A percentile compares a stretch with the other conserved stretches of the same genome.
Evolutionary conservation across 116 monocot species (phyloP).

Genomic region (Cymodocea nodosa): DNA sequence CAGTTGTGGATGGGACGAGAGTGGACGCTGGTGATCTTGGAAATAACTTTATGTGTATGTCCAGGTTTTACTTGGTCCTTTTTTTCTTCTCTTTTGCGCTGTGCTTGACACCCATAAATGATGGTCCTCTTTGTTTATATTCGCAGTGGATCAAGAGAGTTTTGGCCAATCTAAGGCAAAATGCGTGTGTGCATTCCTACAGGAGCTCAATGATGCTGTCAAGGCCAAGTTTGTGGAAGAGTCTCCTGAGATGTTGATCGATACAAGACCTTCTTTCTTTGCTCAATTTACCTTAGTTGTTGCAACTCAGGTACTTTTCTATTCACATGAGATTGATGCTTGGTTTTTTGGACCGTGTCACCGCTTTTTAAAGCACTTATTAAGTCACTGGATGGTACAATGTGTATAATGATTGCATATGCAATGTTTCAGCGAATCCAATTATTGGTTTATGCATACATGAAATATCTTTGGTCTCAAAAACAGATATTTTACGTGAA

Average conservation of each 20-base stretch:
- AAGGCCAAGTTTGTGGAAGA: constrained; percentile 91
- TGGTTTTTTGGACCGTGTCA: neutral
- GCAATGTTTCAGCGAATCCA: too few relatives aligned
- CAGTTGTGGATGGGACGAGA: constrained; percentile 79
- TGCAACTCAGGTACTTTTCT: constrained; percentile 60
- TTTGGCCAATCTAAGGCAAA: constrained; percentile 85
- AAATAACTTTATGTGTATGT: constrained; percentile 80
- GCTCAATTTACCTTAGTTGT: constrained; percentile 68
- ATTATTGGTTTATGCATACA: too few relatives aligned
- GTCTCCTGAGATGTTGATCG: constrained; percentile 61
- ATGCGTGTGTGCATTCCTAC: constrained; percentile 72
- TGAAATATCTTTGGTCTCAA: too few relatives aligned
- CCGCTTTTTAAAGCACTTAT: too few relatives aligned
- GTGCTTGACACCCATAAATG: neutral
- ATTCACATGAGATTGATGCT: neutral
- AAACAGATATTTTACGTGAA: too few relatives aligned
- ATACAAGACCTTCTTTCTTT: constrained; percentile 80
- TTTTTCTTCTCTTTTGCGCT: neutral
- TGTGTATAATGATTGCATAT: too few relatives aligned
- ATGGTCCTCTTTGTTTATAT: constrained; percentile 1
- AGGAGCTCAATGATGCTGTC: constrained; percentile 96
- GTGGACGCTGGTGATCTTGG: constrained; percentile 73
- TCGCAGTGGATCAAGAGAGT: constrained; percentile 58
- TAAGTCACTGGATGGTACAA: too few relatives aligned
- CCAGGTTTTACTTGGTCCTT: constrained; percentile 3